A percentile compares a stretch with the other conserved stretches of the same genome.
Evolutionary conservation across 2,329 filamentous ascomycete species (phyloP).

Genomic region (Xylaria hypoxylon): DNA sequence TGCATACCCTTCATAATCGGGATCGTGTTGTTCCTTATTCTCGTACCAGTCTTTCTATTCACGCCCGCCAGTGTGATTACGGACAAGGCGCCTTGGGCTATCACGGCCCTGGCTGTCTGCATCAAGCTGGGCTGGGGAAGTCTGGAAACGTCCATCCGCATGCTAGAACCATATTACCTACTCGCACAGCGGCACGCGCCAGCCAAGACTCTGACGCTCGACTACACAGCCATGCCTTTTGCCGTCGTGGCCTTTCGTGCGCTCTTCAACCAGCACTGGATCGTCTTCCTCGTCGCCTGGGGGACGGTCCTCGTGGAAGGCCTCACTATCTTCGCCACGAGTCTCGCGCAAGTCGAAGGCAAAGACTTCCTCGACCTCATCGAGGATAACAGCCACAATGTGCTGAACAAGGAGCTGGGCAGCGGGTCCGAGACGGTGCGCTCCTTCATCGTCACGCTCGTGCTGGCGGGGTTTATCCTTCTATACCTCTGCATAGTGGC

Average conservation of each 20-base stretch:
- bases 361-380: constrained; percentile 64
- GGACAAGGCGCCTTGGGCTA: constrained; percentile 71
- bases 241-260: constrained; percentile 72
- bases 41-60: constrained; percentile 74
- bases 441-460: constrained; percentile 76
- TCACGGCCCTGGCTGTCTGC: constrained; percentile 73
- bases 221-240: constrained; percentile 79
- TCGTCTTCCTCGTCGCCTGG: constrained; percentile 76
- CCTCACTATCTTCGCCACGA: constrained; percentile 75
- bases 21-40: constrained; percentile 65
- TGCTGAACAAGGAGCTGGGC: constrained; percentile 53
- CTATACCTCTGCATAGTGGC: constrained; percentile 72
- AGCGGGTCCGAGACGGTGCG: constrained; percentile 69
- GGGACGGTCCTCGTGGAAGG: constrained; percentile 80
- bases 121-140: constrained; percentile 77
- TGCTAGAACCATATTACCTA: constrained; percentile 81
- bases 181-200: constrained; percentile 74
- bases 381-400: constrained; percentile 19
- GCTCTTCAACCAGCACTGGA: constrained; percentile 70
- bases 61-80: constrained; percentile 65
- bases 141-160: constrained; percentile 75
- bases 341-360: constrained; percentile 73
- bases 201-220: constrained; percentile 73
- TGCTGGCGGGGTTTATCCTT: constrained; percentile 72
- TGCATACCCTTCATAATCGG: constrained; percentile 70